These are phyloP conservation scores for Trichoderma gamsii DNA, from an alignment of 495 filamentous ascomycete genomes.

Conservation along the genomic window DNA sequence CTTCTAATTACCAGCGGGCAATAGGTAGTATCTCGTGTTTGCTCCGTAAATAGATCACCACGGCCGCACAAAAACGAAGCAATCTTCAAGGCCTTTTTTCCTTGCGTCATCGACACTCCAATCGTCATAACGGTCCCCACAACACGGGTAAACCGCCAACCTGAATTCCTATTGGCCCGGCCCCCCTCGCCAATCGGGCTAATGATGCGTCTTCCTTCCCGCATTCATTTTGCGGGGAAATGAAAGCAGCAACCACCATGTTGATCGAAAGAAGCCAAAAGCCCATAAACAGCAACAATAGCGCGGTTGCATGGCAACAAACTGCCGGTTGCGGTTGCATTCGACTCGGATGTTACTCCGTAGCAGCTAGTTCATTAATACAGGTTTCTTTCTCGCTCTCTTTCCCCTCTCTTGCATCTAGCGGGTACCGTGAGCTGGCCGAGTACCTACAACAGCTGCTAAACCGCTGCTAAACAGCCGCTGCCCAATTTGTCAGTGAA, in stretches of 20 bases:
- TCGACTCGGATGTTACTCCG: not conserved
- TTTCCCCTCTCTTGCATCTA: too few species aligned
- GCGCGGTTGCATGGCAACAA: not conserved
- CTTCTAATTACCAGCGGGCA: too few species aligned
- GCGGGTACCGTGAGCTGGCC: not conserved
- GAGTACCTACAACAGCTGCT: too few species aligned
- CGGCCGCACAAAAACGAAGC: not conserved
- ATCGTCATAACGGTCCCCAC: not conserved
- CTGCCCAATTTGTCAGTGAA: not conserved
- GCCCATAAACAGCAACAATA: conserved; percentile 21
- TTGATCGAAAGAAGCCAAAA: not conserved
- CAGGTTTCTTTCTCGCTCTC: too few species aligned
- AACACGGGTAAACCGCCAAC: not conserved
- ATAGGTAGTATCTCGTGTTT: too few species aligned
- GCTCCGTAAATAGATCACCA: not conserved
- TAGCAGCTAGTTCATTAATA: too few species aligned
- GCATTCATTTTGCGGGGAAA: conserved; percentile 10
- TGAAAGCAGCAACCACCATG: conserved; percentile 11
- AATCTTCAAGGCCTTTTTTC: not conserved
- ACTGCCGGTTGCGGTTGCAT: not conserved
- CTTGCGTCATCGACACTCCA: not conserved
- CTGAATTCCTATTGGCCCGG: not conserved
- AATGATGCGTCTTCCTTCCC: not conserved
- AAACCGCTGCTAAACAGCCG: not conserved
- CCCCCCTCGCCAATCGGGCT: conserved; percentile 2